phyloP scores from a whole-genome alignment of 2,329 filamentous ascomycete genomes.

The Pseudocercospora fuligena region DNA sequence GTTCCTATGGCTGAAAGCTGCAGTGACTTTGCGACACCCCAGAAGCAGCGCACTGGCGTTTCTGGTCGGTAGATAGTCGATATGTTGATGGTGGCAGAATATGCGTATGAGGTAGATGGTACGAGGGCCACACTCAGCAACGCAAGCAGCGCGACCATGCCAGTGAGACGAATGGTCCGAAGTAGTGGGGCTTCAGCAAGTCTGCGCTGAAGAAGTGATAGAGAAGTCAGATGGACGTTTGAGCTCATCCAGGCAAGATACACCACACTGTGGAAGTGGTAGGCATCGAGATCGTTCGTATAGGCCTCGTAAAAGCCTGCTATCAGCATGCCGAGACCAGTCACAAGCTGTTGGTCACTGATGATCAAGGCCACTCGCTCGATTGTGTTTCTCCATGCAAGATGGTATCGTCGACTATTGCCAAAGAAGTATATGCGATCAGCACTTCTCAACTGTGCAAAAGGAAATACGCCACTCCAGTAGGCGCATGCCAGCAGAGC shows the following conservation, averaged over 20 bases:
- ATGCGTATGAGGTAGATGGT: not conserved
- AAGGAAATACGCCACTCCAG: conserved; percentile 14
- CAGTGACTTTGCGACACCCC: not conserved
- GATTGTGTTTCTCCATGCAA: too few species aligned
- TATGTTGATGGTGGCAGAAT: not conserved
- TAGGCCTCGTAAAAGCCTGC: too few species aligned
- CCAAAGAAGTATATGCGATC: too few species aligned
- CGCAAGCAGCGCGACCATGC: conserved; percentile 16
- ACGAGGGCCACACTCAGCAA: conserved; percentile 16
- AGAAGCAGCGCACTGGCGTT: conserved; percentile 2
- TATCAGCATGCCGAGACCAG: too few species aligned
- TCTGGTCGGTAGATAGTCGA: not conserved
- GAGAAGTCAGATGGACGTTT: conserved; percentile 24
- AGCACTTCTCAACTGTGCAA: not conserved
- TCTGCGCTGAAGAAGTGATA: conserved; percentile 21
- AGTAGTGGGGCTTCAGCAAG: too few species aligned
- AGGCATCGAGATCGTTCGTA: conserved; percentile 2
- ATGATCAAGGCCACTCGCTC: too few species aligned
- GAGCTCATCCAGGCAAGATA: conserved; percentile 30
- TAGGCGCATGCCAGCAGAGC: conserved; percentile 11
- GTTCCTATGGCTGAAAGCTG: not conserved
- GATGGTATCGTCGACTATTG: too few species aligned
- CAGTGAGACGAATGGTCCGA: not conserved
- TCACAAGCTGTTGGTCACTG: too few species aligned
- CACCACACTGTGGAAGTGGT: conserved; percentile 23